These are phyloP conservation scores for Drosera spatulata DNA, from an alignment of 179 eudicot species.

Conservation along the genomic window DNA sequence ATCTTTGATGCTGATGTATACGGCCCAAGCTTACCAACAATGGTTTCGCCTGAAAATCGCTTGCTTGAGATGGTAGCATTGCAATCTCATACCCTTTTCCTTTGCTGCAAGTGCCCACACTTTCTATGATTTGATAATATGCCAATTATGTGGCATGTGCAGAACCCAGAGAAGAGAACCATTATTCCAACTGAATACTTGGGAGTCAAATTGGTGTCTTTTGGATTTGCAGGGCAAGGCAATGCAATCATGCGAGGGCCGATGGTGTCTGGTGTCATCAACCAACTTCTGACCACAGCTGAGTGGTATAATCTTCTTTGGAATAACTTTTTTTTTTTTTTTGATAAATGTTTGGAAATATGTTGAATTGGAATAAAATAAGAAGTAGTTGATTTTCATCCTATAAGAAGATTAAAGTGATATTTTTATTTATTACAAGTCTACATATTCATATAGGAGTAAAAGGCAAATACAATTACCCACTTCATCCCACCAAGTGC, in stretches of 20 bases:
- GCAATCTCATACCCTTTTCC: slow-evolving; percentile 4
- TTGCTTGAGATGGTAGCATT: slow-evolving; percentile 79
- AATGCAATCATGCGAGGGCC: slow-evolving; percentile 99
- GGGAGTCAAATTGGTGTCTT: slow-evolving; percentile 91
- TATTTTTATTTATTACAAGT: no score
- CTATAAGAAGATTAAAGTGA: no score
- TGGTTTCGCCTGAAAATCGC: slow-evolving; percentile 94
- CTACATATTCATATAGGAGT: no score
- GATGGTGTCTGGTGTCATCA: slow-evolving; percentile 97
- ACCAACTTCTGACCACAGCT: slow-evolving; percentile 87
- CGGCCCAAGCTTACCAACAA: slow-evolving; percentile 97
- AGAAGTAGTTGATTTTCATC: no score
- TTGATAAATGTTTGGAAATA: no score
- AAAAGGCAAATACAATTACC: no score
- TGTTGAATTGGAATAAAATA: no score
- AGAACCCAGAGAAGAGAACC: slow-evolving; percentile 83
- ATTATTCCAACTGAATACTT: slow-evolving; percentile 91
- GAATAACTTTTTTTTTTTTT: no score
- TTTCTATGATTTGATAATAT: no score
- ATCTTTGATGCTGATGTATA: slow-evolving; percentile 97
- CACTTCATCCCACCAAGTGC: no score
- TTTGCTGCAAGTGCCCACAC: neutral
- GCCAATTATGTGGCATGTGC: neutral
- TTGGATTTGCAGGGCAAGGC: slow-evolving; percentile 99
- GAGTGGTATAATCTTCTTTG: slow-evolving; percentile 55